Evolutionary conservation across 176 grass and related monocot species (phyloP), one percentile per base, ranked within the genome.

Genomic region (Bolboschoenus planiculmis): DNA sequence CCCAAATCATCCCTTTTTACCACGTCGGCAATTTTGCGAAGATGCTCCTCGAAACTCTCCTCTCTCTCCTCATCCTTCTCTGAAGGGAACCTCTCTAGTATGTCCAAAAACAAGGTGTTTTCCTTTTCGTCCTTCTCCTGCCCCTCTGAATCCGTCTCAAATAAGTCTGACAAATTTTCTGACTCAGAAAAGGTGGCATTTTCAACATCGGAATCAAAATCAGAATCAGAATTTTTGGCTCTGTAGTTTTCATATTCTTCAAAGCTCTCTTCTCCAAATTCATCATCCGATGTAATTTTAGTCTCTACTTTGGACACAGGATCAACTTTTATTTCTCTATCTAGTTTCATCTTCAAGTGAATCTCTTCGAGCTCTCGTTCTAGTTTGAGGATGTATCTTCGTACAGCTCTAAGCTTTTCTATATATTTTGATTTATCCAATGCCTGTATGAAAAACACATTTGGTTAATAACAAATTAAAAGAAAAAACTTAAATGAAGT

Each of bases 401-500:
- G 85, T 57, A 95, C 78, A 73, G 84, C 88, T 73, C 84, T 81
- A 14, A 98, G 87, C 27, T 39, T 35, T 27, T 98, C 92, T 61
- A 83, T 88, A 59, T 91, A 85, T 87, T 93, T 98, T 56, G 95
- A 98, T 89, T 98, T 98, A 82, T 98, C 95, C 33, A 98, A 83
- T 70, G 95, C 92, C 95, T 98, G 83, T 26, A 87, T 56, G 42
- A 50, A 61, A 89, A 64, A 87, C 67, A 56, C 5, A 23, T 56
- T 82, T 81, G 10, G 5, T 56, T 56, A 71, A 23, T 56, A 18
- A 71, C 56, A 78, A 58, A 57, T 14, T 53, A 21, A 26, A 71
- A 60, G 18, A 7, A 53, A 44, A 31, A 64, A 46, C 31, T 27
- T 14, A 20, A 77, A 67, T 67, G 63, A 75, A 48, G 14, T 50